Evolutionary conservation across 139 green algal genomes (phyloP), one percentile per base, ranked within the genome.

Genomic region (Marvania coccoides): DNA sequence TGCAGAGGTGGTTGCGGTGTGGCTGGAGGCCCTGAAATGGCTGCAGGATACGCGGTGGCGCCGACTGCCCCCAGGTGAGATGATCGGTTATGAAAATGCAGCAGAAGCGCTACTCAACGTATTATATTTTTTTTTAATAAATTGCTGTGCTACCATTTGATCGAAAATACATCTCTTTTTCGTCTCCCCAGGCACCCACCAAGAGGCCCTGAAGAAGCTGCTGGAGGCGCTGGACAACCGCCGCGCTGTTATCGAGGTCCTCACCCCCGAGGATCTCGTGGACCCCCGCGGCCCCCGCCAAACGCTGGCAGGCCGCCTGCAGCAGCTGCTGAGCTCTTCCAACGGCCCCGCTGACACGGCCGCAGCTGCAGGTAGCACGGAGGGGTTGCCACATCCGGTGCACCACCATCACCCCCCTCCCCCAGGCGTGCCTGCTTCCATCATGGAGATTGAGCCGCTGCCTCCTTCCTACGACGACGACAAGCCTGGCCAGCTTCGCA

Each of bases 11-110:
- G 46, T 63, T 6, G 60, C 56, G 2, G 58, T 61, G 3, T 83
- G 76, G 76, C 70, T 83, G 47, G 53, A 58, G 7, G 35, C 31
- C 6, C 71, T 83, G 66, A 31, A 38, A 5, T 83, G 76, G 76
- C 56, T 83, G 55, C 66, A 26, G 2, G 73, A 83, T 58, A 47
- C 69, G 5, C 60, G 76, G 19, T 83, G 76, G 76, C 74, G 76
- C n/a, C 57, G 67, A n/a, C 71, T 83, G 39, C 39, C 56, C 35
- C 7, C 59, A 3, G 60, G 47, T 28, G 56, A 28, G 51, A 12
- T 12, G 9, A 46, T 9, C 38, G 9, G 9, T 46, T 46, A 9
- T n/a, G n/a, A n/a, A n/a, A n/a, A n/a, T n/a, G n/a, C n/a, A n/a
- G n/a, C n/a, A n/a, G n/a, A n/a, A n/a, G n/a, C n/a, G n/a, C n/a